A percentile compares a stretch with the other conserved stretches of the same genome.
These are phyloP conservation scores for Taphrina sp. DNA, from an alignment of 1,139 yeast genomes.

Conservation along the genomic window DNA sequence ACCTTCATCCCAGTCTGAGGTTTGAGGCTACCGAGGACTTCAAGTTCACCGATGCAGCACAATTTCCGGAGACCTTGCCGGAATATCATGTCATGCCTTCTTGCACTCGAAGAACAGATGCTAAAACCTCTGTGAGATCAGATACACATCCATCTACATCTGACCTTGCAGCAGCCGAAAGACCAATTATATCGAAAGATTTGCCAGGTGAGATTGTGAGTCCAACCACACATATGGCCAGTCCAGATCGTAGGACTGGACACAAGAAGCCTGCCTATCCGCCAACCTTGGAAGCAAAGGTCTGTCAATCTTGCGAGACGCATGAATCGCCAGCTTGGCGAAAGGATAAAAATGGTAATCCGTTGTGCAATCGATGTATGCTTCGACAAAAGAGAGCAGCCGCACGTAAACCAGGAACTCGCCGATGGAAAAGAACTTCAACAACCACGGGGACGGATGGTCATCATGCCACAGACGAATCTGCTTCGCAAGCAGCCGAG, in stretches of 20 bases:
- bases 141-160: background rate
- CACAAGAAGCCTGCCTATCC: conserved; percentile 12
- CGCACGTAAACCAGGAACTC: background rate
- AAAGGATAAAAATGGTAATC: conserved; percentile 3
- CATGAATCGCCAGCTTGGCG: conserved; percentile 22
- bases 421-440: background rate
- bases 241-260: conserved; percentile 10
- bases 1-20: background rate
- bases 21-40: background rate
- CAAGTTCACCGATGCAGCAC: background rate
- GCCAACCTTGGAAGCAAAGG: conserved; percentile 1
- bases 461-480: background rate
- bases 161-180: background rate
- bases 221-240: too few species aligned
- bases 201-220: too few species aligned
- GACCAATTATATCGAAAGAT: background rate
- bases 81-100: too few species aligned
- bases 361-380: conserved; percentile 20
- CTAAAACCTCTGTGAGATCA: background rate
- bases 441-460: background rate
- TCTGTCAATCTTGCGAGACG: conserved; percentile 4
- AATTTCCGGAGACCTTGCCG: too few species aligned
- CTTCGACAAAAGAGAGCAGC: conserved; percentile 14
- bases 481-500: background rate
- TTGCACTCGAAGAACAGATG: background rate